Conservation (phyloP, 1,139 yeast species). For the Ogataea hybrid region DNA sequence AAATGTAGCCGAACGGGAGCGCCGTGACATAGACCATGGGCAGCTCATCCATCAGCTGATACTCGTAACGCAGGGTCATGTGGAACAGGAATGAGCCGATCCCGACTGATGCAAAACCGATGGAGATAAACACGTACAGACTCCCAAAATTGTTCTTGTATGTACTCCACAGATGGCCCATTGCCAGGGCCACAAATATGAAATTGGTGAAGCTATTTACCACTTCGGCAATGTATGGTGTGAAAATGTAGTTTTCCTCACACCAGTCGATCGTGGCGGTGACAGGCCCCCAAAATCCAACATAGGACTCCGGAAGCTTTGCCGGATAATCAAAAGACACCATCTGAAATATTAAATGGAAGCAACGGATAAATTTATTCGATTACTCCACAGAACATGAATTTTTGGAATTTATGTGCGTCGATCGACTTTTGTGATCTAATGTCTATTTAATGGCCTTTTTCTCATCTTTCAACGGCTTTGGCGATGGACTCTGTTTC, state of each 20-base stretch:
- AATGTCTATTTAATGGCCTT: slow-evolving; percentile 1
- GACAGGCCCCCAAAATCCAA: slow-evolving; percentile 36
- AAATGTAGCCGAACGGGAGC: slow-evolving; percentile 88
- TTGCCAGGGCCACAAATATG: slow-evolving; percentile 55
- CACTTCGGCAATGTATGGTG: slow-evolving; percentile 85
- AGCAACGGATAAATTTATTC: not conserved
- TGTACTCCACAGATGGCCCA: slow-evolving; percentile 64
- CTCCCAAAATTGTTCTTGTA: slow-evolving; percentile 58
- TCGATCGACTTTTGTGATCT: slow-evolving; percentile 6
- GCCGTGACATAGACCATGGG: slow-evolving; percentile 99
- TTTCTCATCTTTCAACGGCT: slow-evolving; percentile 41
- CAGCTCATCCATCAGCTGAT: slow-evolving; percentile 87
- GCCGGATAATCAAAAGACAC: slow-evolving; percentile 18
- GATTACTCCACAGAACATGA: slow-evolving; percentile 1
- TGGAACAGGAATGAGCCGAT: slow-evolving; percentile 94
- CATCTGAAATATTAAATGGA: slow-evolving; percentile 6
- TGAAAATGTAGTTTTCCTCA: slow-evolving; percentile 88
- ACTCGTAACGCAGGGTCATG: slow-evolving; percentile 88
- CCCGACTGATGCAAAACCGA: slow-evolving; percentile 87
- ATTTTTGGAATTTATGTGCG: not conserved
- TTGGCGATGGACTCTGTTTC: slow-evolving; percentile 16
- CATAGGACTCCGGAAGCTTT: slow-evolving; percentile 18
- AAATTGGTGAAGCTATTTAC: slow-evolving; percentile 79
- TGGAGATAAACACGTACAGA: slow-evolving; percentile 66
- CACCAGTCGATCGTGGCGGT: slow-evolving; percentile 91